Evolutionary conservation across 192 early-diverging fungal species (phyloP).

Genomic region (Coemansia sp.): DNA sequence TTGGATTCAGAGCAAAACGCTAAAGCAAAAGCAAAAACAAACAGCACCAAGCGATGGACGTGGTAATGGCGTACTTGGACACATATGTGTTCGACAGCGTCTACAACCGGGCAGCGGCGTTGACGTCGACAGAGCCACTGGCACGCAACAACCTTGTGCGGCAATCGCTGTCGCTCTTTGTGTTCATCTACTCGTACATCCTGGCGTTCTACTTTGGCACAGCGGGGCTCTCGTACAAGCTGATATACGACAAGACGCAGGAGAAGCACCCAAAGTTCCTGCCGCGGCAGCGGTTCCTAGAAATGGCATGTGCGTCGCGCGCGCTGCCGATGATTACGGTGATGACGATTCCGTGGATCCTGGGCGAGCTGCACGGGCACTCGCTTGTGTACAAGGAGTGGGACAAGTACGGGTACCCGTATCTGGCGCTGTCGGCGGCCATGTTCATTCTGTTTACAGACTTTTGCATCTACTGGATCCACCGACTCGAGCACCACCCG

Average conservation of each 20-base stretch:
- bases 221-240: slow-evolving; percentile 74
- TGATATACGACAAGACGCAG: slow-evolving; percentile 86
- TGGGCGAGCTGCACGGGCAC: slow-evolving; percentile 87
- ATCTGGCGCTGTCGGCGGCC: slow-evolving; percentile 63
- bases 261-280: slow-evolving; percentile 93
- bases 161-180: slow-evolving; percentile 69
- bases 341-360: slow-evolving; percentile 89
- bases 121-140: slow-evolving; percentile 43
- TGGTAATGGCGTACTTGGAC: slow-evolving; percentile 63
- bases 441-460: slow-evolving; percentile 92
- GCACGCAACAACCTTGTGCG: slow-evolving; percentile 67
- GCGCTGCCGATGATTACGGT: slow-evolving; percentile 80
- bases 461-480: slow-evolving; percentile 95
- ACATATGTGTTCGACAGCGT: slow-evolving; percentile 62
- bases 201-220: slow-evolving; percentile 79
- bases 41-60: slow-evolving; percentile 58
- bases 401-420: slow-evolving; percentile 70
- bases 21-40: background rate
- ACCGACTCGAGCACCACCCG: slow-evolving; percentile 90
- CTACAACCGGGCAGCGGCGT: slow-evolving; percentile 57
- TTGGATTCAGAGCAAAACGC: background rate
- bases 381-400: slow-evolving; percentile 79
- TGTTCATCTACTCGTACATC: slow-evolving; percentile 70
- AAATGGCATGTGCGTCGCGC: slow-evolving; percentile 75
- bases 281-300: slow-evolving; percentile 82